Evolutionary conservation across 192 early-diverging fungal genomes (phyloP).

Genomic region (Allomyces arbusculus): DNA sequence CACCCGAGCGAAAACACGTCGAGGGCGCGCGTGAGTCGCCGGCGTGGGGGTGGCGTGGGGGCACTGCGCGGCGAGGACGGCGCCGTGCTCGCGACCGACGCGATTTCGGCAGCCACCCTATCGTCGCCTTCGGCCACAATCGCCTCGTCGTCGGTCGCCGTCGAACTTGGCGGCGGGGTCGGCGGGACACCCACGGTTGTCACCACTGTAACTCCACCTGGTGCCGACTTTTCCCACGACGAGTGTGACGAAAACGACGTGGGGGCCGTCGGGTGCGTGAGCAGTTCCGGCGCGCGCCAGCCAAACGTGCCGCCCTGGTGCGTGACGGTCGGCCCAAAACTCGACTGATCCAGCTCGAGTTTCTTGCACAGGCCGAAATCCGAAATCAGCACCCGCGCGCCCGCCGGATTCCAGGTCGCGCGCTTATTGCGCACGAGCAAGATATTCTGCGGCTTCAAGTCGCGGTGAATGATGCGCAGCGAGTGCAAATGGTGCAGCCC

Average conservation of each 20-base stretch:
- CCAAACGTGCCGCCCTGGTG: constrained; percentile 73
- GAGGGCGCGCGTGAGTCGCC: constrained; percentile 59
- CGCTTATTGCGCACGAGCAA: constrained; percentile 22
- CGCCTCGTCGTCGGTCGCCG: too few relatives aligned
- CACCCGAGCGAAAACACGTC: constrained; percentile 94
- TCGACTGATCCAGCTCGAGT: constrained; percentile 77
- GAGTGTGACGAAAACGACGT: constrained; percentile 1
- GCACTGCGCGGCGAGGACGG: background rate
- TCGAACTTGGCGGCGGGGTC: too few relatives aligned
- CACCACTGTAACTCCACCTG: too few relatives aligned
- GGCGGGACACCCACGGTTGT: too few relatives aligned
- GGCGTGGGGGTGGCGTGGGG: constrained; percentile 4
- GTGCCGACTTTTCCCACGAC: background rate
- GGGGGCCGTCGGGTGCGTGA: constrained; percentile 17
- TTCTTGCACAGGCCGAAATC: constrained; percentile 95
- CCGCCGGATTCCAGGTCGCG: constrained; percentile 1
- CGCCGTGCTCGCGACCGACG: constrained; percentile 3
- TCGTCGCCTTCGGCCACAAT: background rate
- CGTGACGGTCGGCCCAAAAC: constrained; percentile 76
- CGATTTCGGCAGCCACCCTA: background rate
- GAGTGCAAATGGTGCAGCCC: constrained; percentile 78
- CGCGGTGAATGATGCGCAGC: constrained; percentile 91
- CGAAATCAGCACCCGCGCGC: constrained; percentile 64
- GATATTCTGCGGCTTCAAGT: constrained; percentile 95
- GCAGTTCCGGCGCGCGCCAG: constrained; percentile 87